A percentile compares a stretch with the other conserved stretches of the same genome.
Conservation (phyloP, 768 basidiomycete species). For the Collybia sordida region DNA sequence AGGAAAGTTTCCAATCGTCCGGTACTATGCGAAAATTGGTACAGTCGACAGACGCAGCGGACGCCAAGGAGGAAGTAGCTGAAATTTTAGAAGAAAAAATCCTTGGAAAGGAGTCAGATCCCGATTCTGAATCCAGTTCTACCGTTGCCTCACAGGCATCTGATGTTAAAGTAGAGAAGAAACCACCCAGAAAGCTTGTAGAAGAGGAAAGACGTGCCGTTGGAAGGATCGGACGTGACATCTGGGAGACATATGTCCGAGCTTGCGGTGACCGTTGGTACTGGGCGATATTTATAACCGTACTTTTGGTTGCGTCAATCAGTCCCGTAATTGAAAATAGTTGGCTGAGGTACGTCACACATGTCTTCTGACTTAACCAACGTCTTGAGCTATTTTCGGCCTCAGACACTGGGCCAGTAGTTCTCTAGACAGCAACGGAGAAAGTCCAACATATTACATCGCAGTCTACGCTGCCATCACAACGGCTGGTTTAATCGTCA, state of each 20-base stretch:
- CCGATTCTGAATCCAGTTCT: slow-evolving; percentile 29
- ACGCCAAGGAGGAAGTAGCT: slow-evolving; percentile 41
- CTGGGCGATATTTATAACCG: slow-evolving; percentile 55
- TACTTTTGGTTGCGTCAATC: slow-evolving; percentile 55
- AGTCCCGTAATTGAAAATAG: slow-evolving; percentile 72
- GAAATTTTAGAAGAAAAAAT: slow-evolving; percentile 27
- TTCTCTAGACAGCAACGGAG: slow-evolving; percentile 35
- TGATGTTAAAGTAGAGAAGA: slow-evolving; percentile 41
- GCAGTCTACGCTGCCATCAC: slow-evolving; percentile 61
- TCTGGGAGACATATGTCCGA: slow-evolving; percentile 61
- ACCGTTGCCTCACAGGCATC: slow-evolving; percentile 18
- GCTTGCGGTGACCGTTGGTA: slow-evolving; percentile 49
- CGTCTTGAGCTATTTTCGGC: not conserved
- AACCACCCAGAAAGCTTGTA: slow-evolving; percentile 74
- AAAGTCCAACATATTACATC: slow-evolving; percentile 61
- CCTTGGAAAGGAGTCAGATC: not conserved
- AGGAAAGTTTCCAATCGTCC: slow-evolving; percentile 64
- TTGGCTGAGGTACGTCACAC: slow-evolving; percentile 53
- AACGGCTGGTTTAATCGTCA: slow-evolving; percentile 43
- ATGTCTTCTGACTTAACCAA: not conserved
- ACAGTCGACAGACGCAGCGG: slow-evolving; percentile 43
- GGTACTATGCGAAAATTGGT: slow-evolving; percentile 65
- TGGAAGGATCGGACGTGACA: slow-evolving; percentile 62
- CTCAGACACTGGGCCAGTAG: slow-evolving; percentile 57
- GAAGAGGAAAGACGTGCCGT: slow-evolving; percentile 80